Base-by-base conservation (phyloP, 176 grass and related monocot species). In the Aegilops bicornis region DNA sequence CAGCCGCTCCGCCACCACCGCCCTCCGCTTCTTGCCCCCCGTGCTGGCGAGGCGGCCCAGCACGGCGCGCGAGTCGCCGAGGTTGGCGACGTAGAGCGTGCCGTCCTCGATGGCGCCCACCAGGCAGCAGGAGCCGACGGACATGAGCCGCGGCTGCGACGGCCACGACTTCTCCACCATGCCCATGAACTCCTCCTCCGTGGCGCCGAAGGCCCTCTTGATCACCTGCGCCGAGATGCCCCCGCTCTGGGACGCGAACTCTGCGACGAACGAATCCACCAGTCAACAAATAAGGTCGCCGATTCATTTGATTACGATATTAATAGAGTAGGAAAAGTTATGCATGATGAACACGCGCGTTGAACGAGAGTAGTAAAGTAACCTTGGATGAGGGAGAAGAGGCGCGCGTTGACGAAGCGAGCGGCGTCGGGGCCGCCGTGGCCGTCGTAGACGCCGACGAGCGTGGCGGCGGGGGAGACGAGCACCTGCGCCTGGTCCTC, bases 321-420 rank as follows among this genome's bases (percentile, higher is more conserved):
- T 12, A 12, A 15, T 15, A 48, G 43, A 47, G 1, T 48, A 40
- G 9, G 10, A n/a, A 9, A 47, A n/a, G 17, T 15, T 29, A 24
- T 39, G 8, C 10, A n/a, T 40, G 35, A 40, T 5, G 56, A 59
- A 22, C 56, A 59, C 56, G 56, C 19, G 56, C 56, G 56, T 59
- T 59, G 19, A 59, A 59, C 56, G 0, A 58, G 19, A 19, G 56
- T 9, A 59, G 50, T 0, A 19, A 4, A 2, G 10, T 3, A 3
- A 59, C 89, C 85, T 84, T 91, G 89, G 81, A 91, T 91, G 75
- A 94, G 84, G 84, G 94, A 89, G 90, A 98, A 98, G 91, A 98
- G 89, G 10, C 92, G 89, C 7, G 88, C 87, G 87, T 98, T 94
- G 82, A 89, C 87, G 76, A 98, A 87, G 15, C 96, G 88, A 0